Percentiles rank a stretch among this genome's conserved stretches.
These are phyloP conservation scores for Chamaecyparis obtusa DNA, from an alignment of 75 land plant genomes.

Conservation along the genomic window DNA sequence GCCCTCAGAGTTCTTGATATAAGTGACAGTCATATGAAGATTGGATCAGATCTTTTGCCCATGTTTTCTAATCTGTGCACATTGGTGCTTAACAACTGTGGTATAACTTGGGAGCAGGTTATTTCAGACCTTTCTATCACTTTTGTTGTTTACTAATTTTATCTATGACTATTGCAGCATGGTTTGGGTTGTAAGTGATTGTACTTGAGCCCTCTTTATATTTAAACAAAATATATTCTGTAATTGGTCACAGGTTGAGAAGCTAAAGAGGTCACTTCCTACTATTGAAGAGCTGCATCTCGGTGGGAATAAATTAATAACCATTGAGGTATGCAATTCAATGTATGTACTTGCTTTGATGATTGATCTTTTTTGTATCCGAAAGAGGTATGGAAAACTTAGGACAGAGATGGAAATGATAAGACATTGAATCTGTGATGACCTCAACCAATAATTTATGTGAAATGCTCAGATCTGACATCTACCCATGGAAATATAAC, in stretches of 20 bases:
- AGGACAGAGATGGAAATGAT: neutral
- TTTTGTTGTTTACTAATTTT: neutral
- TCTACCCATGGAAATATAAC: too few relatives aligned
- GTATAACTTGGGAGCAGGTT: constrained; percentile 76
- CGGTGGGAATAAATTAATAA: constrained; percentile 59
- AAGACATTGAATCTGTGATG: neutral
- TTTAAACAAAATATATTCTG: neutral
- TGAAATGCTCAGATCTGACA: too few relatives aligned
- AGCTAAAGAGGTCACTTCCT: constrained; percentile 52
- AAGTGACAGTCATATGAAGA: constrained; percentile 47
- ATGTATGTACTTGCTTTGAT: neutral
- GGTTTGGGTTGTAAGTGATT: neutral
- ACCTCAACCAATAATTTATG: too few relatives aligned
- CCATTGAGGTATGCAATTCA: constrained; percentile 41
- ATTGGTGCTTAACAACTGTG: constrained; percentile 75
- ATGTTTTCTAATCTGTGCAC: constrained; percentile 42
- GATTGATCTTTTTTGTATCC: neutral
- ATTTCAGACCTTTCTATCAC: neutral
- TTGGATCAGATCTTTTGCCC: constrained; percentile 12
- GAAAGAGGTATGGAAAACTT: neutral
- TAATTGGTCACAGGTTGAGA: constrained; percentile 64
- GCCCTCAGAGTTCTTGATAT: constrained; percentile 60
- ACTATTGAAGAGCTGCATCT: constrained; percentile 78
- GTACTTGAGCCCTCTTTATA: neutral
- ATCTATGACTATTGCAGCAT: constrained; percentile 1